These are phyloP conservation scores for Coemansia sp. DNA, from an alignment of 192 early-diverging fungal species.

Conservation along the genomic window DNA sequence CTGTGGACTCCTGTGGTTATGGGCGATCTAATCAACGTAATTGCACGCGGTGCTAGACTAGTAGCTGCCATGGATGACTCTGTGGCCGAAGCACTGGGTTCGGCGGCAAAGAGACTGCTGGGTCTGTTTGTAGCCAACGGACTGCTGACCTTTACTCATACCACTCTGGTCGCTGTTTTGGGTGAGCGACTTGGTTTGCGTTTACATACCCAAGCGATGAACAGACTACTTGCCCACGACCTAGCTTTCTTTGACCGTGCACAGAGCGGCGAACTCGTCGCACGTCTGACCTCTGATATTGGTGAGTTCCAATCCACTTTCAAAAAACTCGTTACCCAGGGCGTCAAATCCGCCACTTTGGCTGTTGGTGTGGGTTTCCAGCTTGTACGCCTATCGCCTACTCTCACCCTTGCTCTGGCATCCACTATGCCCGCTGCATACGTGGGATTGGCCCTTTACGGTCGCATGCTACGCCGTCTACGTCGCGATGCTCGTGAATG, in stretches of 20 bases:
- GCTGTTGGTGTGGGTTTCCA: conserved; percentile 54
- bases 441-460: conserved; percentile 51
- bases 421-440: conserved; percentile 55
- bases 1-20: conserved; percentile 56
- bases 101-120: conserved; percentile 54
- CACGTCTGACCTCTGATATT: conserved; percentile 55
- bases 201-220: conserved; percentile 51
- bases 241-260: conserved; percentile 60
- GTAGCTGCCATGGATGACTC: conserved; percentile 11
- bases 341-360: conserved; percentile 55
- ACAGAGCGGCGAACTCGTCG: conserved; percentile 53
- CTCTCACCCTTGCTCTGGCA: conserved; percentile 53
- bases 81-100: conserved; percentile 27
- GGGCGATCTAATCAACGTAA: conserved; percentile 57
- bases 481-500: conserved; percentile 41
- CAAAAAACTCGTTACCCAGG: conserved; percentile 60
- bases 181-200: conserved; percentile 59
- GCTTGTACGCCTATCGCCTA: conserved; percentile 52
- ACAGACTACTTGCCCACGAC: conserved; percentile 56
- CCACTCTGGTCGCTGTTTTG: conserved; percentile 57
- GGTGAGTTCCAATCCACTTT: conserved; percentile 61
- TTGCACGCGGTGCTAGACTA: conserved; percentile 38
- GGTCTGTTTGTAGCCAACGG: conserved; percentile 57
- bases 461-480: conserved; percentile 53
- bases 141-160: conserved; percentile 59